Evolutionary conservation across 2,329 filamentous ascomycete species (phyloP).

Genomic region (Fusarium robinianum): DNA sequence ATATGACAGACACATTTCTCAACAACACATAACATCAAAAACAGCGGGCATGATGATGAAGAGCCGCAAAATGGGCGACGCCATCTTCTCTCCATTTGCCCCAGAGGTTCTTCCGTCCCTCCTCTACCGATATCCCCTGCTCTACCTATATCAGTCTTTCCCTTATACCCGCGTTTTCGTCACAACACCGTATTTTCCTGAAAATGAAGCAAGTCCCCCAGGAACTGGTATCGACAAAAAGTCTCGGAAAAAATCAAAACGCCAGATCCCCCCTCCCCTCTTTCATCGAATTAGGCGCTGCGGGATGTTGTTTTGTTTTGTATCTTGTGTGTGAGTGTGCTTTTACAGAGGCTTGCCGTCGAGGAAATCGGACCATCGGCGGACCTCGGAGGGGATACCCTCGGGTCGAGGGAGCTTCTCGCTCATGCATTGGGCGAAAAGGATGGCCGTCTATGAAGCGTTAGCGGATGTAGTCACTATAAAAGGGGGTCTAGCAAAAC

Average conservation of each 20-base stretch:
- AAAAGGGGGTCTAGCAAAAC: conserved; percentile 41
- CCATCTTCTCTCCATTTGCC: background rate
- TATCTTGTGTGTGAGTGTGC: conserved; percentile 10
- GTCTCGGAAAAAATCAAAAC: conserved; percentile 30
- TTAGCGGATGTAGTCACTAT: conserved; percentile 35
- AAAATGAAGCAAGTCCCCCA: too few species aligned
- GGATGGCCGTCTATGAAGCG: conserved; percentile 75
- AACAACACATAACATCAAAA: too few species aligned
- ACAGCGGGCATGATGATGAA: too few species aligned
- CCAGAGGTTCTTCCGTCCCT: conserved; percentile 8
- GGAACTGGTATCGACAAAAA: conserved; percentile 19
- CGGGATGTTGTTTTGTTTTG: too few species aligned
- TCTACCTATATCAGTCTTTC: background rate
- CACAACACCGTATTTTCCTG: conserved; percentile 12
- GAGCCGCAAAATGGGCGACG: too few species aligned
- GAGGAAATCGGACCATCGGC: conserved; percentile 94
- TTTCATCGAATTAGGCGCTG: conserved; percentile 10
- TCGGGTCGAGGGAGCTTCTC: conserved; percentile 89
- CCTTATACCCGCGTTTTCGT: conserved; percentile 5
- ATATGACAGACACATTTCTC: too few species aligned
- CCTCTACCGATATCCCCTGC: conserved; percentile 6
- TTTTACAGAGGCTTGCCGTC: conserved; percentile 78
- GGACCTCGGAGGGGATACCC: conserved; percentile 88
- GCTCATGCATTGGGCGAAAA: conserved; percentile 96
- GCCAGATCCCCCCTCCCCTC: conserved; percentile 20